phyloP scores from a whole-genome alignment of 352 stramenopile genomes.

The Phytophthora hibernalis region DNA sequence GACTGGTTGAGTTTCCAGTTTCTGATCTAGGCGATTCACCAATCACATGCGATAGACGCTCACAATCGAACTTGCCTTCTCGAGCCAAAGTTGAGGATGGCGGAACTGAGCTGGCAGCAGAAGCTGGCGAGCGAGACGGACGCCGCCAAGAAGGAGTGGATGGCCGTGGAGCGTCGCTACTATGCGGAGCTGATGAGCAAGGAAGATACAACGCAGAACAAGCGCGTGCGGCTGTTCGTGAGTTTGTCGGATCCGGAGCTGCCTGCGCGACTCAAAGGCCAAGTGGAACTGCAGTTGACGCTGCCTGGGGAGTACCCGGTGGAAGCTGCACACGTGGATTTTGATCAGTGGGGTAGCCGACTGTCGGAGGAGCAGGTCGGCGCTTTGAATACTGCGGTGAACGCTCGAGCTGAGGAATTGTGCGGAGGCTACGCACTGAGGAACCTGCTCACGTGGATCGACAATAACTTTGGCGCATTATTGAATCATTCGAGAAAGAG shows the following conservation, averaged over 20 bases:
- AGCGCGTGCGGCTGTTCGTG: conserved; percentile 53
- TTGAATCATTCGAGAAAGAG: conserved; percentile 34
- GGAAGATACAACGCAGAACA: conserved; percentile 23
- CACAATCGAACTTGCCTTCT: conserved; percentile 11
- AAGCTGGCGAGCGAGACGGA: conserved; percentile 43
- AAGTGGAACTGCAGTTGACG: conserved; percentile 61
- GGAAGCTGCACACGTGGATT: conserved; percentile 55
- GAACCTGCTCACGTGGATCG: conserved; percentile 84
- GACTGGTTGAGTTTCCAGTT: conserved; percentile 5
- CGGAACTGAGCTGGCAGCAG: conserved; percentile 34
- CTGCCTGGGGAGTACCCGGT: conserved; percentile 64
- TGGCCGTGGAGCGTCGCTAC: conserved; percentile 73
- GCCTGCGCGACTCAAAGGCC: conserved; percentile 53
- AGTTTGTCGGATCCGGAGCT: conserved; percentile 73
- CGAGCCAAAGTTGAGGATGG: conserved; percentile 15
- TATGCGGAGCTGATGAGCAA: conserved; percentile 42
- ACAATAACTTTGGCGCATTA: conserved; percentile 71
- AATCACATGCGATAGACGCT: neutral
- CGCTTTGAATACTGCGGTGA: conserved; percentile 46
- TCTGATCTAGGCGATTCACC: conserved; percentile 3
- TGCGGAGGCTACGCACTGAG: conserved; percentile 61
- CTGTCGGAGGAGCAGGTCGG: conserved; percentile 46
- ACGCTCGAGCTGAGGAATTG: conserved; percentile 45
- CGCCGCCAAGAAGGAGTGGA: conserved; percentile 60
- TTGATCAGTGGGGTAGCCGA: conserved; percentile 56